A percentile compares a stretch with the other conserved stretches of the same genome.
Evolutionary conservation across 2,329 filamentous ascomycete species (phyloP).

Genomic region (Mariannaea elegans): DNA sequence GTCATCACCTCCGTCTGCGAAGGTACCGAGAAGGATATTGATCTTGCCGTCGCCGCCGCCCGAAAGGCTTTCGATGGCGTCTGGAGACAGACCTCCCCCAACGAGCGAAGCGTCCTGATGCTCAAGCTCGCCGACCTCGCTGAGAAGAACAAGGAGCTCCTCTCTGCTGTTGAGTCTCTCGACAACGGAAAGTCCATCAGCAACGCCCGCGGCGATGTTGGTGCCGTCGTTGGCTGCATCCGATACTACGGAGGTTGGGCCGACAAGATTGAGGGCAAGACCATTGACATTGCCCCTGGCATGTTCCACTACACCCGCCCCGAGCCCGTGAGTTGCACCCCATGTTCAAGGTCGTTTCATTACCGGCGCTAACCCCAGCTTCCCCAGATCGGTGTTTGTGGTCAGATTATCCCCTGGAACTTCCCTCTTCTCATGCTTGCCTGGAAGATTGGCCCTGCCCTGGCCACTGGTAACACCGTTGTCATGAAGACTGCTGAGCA

Average conservation of each 20-base stretch:
- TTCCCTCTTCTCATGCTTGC: constrained; percentile 83
- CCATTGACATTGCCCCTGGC: constrained; percentile 79
- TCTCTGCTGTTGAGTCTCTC: constrained; percentile 85
- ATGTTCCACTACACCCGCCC: constrained; percentile 84
- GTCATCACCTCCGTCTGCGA: constrained; percentile 85
- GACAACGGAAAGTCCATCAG: constrained; percentile 87
- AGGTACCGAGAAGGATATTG: constrained; percentile 86
- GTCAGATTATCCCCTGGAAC: constrained; percentile 91
- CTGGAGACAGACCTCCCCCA: constrained; percentile 75
- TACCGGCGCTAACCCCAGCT: constrained; percentile 20
- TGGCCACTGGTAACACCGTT: constrained; percentile 77
- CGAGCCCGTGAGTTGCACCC: constrained; percentile 69
- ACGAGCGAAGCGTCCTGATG: constrained; percentile 74
- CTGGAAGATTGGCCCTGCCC: constrained; percentile 83
- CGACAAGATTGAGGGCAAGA: constrained; percentile 91
- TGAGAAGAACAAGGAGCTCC: constrained; percentile 78
- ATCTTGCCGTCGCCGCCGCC: constrained; percentile 83
- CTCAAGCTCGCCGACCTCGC: constrained; percentile 81
- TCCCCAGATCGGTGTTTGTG: constrained; percentile 73
- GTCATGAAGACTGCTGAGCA: constrained; percentile 81
- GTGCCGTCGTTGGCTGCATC: constrained; percentile 72
- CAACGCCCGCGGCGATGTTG: constrained; percentile 80
- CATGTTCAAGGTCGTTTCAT: neutral
- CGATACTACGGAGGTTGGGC: constrained; percentile 84
- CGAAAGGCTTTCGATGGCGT: constrained; percentile 83